A percentile compares a stretch with the other conserved stretches of the same genome.
phyloP scores from a whole-genome alignment of 805 yeast species.

The Metschnikowia hibisci region DNA sequence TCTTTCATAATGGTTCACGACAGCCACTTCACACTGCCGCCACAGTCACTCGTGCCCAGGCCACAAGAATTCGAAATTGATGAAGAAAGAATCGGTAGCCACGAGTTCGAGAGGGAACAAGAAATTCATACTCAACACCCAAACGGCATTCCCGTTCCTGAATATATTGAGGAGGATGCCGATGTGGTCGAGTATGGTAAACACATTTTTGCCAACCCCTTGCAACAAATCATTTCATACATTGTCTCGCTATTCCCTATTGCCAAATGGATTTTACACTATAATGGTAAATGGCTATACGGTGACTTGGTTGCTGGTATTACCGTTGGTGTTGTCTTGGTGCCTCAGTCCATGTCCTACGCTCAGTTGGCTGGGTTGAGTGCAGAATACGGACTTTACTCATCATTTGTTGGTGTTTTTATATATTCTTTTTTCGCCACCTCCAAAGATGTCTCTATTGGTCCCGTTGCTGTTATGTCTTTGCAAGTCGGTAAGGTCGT shows the following conservation, averaged over 20 bases:
- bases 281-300: constrained; percentile 73
- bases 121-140: constrained; percentile 12
- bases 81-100: constrained; percentile 14
- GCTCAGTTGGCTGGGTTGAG: constrained; percentile 80
- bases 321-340: constrained; percentile 88
- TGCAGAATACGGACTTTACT: constrained; percentile 84
- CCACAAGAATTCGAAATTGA: constrained; percentile 17
- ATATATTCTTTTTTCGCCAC: constrained; percentile 90
- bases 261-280: constrained; percentile 77
- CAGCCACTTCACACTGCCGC: constrained; percentile 3
- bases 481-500: constrained; percentile 77
- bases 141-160: constrained; percentile 28
- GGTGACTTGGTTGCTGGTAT: constrained; percentile 88
- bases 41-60: constrained; percentile 13
- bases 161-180: constrained; percentile 32
- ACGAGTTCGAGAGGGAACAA: constrained; percentile 18
- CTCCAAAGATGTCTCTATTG: constrained; percentile 91
- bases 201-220: constrained; percentile 35
- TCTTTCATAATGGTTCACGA: background rate
- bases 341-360: constrained; percentile 95
- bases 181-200: constrained; percentile 32
- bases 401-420: constrained; percentile 88
- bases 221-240: constrained; percentile 42
- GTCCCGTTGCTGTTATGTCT: constrained; percentile 97
- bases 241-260: constrained; percentile 71